A percentile compares a stretch with the other conserved stretches of the same genome.
These are phyloP conservation scores for Phytophthora fragariae DNA, from an alignment of 352 stramenopile genomes.

Conservation along the genomic window DNA sequence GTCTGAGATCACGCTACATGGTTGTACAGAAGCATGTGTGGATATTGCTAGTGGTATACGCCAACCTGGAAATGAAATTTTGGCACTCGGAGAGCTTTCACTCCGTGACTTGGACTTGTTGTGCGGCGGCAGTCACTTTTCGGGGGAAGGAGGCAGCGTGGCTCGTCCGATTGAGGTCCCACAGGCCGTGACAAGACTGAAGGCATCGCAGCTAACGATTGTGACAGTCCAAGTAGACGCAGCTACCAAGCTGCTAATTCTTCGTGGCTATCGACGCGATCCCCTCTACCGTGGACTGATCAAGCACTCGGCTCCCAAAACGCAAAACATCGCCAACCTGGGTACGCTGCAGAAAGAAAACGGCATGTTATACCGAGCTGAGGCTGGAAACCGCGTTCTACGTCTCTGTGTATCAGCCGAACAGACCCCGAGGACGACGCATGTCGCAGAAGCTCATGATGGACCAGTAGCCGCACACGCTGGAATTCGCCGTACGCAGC, in stretches of 20 bases:
- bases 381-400: background rate
- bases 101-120: background rate
- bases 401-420: background rate
- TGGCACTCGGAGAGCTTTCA: background rate
- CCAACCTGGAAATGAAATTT: background rate
- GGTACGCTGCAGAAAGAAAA: background rate
- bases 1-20: too few relatives aligned
- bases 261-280: background rate
- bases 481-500: constrained; percentile 13
- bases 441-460: constrained; percentile 6
- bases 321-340: background rate
- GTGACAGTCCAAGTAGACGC: background rate
- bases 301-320: background rate
- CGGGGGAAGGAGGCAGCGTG: background rate
- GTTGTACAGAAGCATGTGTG: too few relatives aligned
- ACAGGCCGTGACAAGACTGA: background rate
- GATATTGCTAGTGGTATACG: too few relatives aligned
- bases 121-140: background rate
- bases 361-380: background rate
- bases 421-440: background rate
- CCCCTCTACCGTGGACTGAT: background rate
- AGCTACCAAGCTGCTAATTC: background rate
- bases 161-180: background rate
- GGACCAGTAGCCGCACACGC: background rate
- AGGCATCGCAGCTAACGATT: background rate